Conservation (phyloP, 371 early-diverging fungal species). For the Syncephalastrum racemosum region DNA sequence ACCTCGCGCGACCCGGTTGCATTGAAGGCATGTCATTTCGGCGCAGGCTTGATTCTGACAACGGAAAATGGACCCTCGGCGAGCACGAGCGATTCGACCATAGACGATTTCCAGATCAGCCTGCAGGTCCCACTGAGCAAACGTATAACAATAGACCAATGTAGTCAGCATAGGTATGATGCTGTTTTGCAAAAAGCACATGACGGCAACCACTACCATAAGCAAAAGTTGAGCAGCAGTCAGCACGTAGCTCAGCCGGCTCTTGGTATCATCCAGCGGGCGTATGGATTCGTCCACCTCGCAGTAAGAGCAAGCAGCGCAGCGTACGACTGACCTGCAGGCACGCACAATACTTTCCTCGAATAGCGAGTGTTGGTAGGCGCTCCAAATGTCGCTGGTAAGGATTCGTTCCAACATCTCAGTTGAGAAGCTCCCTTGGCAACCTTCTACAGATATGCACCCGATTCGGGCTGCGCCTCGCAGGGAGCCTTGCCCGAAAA, state of each 20-base stretch:
- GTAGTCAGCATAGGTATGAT: not conserved
- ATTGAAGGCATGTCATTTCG: slow-evolving; percentile 49
- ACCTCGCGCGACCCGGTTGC: slow-evolving; percentile 45
- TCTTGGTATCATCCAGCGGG: slow-evolving; percentile 12
- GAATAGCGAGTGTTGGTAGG: slow-evolving; percentile 41
- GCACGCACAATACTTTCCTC: slow-evolving; percentile 32
- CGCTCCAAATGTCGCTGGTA: slow-evolving; percentile 30
- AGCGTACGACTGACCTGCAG: slow-evolving; percentile 36
- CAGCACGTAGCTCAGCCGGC: not conserved
- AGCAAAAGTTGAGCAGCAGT: slow-evolving; percentile 19
- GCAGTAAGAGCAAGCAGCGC: slow-evolving; percentile 54
- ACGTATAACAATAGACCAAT: slow-evolving; percentile 7
- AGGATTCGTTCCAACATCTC: slow-evolving; percentile 29
- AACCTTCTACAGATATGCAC: slow-evolving; percentile 47
- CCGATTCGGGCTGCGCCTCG: slow-evolving; percentile 37
- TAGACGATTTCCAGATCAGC: slow-evolving; percentile 33
- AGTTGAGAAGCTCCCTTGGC: slow-evolving; percentile 33
- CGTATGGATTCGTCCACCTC: slow-evolving; percentile 44
- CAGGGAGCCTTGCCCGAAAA: slow-evolving; percentile 61
- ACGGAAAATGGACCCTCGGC: slow-evolving; percentile 41
- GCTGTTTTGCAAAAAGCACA: slow-evolving; percentile 2
- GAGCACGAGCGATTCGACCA: slow-evolving; percentile 24
- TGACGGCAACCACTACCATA: slow-evolving; percentile 28
- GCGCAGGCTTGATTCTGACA: slow-evolving; percentile 53
- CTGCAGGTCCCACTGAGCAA: slow-evolving; percentile 38